Evolutionary conservation across 2,329 filamentous ascomycete species (phyloP).

Genomic region (Talaromyces amestolkiae): DNA sequence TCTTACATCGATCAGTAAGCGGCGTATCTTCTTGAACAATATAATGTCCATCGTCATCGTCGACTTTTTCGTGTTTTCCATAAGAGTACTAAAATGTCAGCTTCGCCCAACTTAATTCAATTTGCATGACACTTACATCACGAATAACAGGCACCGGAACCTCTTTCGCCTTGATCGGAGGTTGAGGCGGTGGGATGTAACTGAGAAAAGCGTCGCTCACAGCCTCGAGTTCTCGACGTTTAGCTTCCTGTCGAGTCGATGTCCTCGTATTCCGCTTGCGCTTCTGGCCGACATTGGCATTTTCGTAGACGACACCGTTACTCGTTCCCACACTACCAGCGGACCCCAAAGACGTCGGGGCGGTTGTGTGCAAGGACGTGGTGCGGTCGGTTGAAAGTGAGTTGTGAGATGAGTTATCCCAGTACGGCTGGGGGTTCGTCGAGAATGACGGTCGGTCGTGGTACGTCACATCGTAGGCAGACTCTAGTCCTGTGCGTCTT

Average conservation of each 20-base stretch:
- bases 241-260: slow-evolving; percentile 77
- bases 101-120: neutral
- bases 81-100: slow-evolving; percentile 42
- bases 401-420: slow-evolving; percentile 64
- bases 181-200: slow-evolving; percentile 83
- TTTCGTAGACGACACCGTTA: slow-evolving; percentile 63
- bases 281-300: slow-evolving; percentile 75
- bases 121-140: slow-evolving; percentile 51
- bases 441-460: slow-evolving; percentile 70
- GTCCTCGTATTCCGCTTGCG: slow-evolving; percentile 79
- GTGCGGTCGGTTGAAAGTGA: slow-evolving; percentile 81
- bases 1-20: slow-evolving; percentile 83
- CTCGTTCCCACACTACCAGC: slow-evolving; percentile 51
- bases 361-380: slow-evolving; percentile 80
- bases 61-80: slow-evolving; percentile 67
- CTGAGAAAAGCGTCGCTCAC: slow-evolving; percentile 69
- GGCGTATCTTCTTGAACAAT: slow-evolving; percentile 84
- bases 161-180: slow-evolving; percentile 84
- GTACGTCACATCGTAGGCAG: slow-evolving; percentile 67
- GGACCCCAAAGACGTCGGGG: slow-evolving; percentile 80
- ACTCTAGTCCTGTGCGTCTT: slow-evolving; percentile 64
- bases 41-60: slow-evolving; percentile 97
- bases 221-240: slow-evolving; percentile 69
- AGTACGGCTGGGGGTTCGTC: slow-evolving; percentile 68
- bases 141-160: slow-evolving; percentile 61